These are phyloP conservation scores for Sugiyamaella novakii DNA, from an alignment of 1,139 yeast genomes.

Conservation along the genomic window DNA sequence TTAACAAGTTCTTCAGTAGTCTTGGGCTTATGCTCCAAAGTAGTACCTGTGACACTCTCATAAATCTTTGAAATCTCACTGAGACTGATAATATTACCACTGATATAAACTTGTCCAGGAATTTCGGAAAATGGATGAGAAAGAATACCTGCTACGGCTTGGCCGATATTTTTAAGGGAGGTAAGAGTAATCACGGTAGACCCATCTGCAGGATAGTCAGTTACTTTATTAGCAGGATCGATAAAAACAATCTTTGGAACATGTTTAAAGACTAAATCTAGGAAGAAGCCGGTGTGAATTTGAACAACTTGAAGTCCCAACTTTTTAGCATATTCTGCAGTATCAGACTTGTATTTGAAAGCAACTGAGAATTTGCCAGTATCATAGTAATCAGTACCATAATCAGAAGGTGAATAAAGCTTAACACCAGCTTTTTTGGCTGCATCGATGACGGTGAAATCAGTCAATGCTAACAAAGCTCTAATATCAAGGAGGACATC, in stretches of 20 bases:
- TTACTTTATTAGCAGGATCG: conserved; percentile 31
- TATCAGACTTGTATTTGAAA: conserved; percentile 47
- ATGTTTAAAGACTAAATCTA: conserved; percentile 34
- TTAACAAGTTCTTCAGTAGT: conserved; percentile 43
- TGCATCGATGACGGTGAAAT: conserved; percentile 41
- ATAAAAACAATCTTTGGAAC: conserved; percentile 19
- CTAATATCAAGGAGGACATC: conserved; percentile 56
- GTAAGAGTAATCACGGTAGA: conserved; percentile 43
- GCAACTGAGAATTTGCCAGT: conserved; percentile 42
- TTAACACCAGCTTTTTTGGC: conserved; percentile 50
- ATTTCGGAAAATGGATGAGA: conserved; percentile 46
- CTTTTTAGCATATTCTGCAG: conserved; percentile 47
- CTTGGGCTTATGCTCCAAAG: conserved; percentile 40
- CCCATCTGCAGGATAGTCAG: conserved; percentile 38
- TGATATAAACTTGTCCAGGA: conserved; percentile 52
- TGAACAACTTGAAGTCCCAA: conserved; percentile 57
- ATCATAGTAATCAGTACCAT: conserved; percentile 51
- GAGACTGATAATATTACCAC: conserved; percentile 48
- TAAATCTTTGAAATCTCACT: conserved; percentile 48
- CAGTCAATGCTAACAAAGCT: conserved; percentile 26
- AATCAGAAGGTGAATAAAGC: conserved; percentile 64
- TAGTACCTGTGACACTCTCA: conserved; percentile 48
- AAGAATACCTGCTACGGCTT: conserved; percentile 48
- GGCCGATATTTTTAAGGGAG: conserved; percentile 52
- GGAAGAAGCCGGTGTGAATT: conserved; percentile 51